Base-by-base conservation (phyloP, 2,329 filamentous ascomycete species). In the Sclerotinia sclerotiorum region DNA sequence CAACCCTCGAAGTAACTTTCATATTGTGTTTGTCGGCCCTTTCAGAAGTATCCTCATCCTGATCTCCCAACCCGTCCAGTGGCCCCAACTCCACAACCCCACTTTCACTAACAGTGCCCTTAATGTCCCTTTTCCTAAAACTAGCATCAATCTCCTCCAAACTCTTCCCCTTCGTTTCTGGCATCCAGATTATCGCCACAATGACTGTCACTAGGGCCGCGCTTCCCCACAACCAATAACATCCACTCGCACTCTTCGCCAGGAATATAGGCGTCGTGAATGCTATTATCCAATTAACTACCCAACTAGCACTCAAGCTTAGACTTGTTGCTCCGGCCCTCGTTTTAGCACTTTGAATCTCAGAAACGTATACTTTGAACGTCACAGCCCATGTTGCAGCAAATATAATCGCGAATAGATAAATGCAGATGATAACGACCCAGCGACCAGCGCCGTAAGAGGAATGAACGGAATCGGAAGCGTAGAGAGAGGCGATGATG, bases 331-430 rank as follows among this genome's bases (percentile, higher is more conserved):
- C 85, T 0, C 82, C 81, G 0, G 85, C 85, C 6, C 86, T 79
- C 0, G 84, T 87, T 51, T 82, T 78, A 4, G 81, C 79, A 0
- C 85, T 84, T 71, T 88, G 85, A 49, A 88, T 87, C 76, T 88
- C 86, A 11, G 82, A 81, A 0, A 83, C 81, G 68, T 87, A 88
- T 8, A 88, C 83, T 70, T 84, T 85, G 60, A 84, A 79, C 0
- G 82, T 80, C 19, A 89, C 83, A 0, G 79, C 85, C 84, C 86
- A 88, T 0, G 84, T 82, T 0, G 76, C 77, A 24, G 77, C 79
- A 70, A 82, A 86, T 0, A 79, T 78, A 11, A 84, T 74, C 0
- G 81, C 80, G 68, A 84, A 86, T 0, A 82, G 70, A 73, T 82
- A 86, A 24, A 86, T 82, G 7, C 77, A 77, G 1, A 83, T 78